Conservation (phyloP, 371 early-diverging fungal genomes). For the Mucor racemosus region DNA sequence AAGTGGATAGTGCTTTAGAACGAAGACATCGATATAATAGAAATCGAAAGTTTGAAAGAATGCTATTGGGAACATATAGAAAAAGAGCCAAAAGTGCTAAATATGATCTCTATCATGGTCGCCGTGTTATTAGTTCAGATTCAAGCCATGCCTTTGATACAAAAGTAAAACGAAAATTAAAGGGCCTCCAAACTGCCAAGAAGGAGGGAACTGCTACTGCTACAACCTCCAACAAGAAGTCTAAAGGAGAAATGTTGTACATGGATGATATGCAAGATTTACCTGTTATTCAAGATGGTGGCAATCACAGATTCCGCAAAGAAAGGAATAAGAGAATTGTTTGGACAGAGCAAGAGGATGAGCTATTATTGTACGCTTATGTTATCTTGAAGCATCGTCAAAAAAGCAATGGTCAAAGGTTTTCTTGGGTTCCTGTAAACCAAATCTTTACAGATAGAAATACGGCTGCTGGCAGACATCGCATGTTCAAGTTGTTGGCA, state of each 20-base stretch:
- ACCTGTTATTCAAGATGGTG: constrained; percentile 18
- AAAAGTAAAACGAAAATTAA: no score
- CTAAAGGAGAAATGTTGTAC: constrained; percentile 12
- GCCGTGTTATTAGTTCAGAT: constrained; percentile 13
- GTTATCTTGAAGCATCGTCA: constrained; percentile 34
- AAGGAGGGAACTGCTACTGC: no score
- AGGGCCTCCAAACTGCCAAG: background rate
- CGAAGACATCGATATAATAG: background rate
- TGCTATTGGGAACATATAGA: background rate
- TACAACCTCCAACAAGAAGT: constrained; percentile 9
- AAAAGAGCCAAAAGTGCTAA: background rate
- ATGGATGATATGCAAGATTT: constrained; percentile 22
- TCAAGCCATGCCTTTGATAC: constrained; percentile 14
- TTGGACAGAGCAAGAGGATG: constrained; percentile 58
- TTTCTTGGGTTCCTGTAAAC: constrained; percentile 43
- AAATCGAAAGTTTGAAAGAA: background rate
- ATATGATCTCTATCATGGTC: background rate
- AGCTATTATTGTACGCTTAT: constrained; percentile 46
- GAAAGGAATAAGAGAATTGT: constrained; percentile 22
- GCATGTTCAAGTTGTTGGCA: constrained; percentile 36
- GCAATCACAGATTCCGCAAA: background rate
- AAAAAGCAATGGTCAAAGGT: constrained; percentile 2
- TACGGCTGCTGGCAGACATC: constrained; percentile 37
- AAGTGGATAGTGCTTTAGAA: constrained; percentile 3
- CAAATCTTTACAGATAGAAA: constrained; percentile 30